These are phyloP conservation scores for Gynochthodes officinalis DNA, from an alignment of 257 asterid species.

Conservation along the genomic window DNA sequence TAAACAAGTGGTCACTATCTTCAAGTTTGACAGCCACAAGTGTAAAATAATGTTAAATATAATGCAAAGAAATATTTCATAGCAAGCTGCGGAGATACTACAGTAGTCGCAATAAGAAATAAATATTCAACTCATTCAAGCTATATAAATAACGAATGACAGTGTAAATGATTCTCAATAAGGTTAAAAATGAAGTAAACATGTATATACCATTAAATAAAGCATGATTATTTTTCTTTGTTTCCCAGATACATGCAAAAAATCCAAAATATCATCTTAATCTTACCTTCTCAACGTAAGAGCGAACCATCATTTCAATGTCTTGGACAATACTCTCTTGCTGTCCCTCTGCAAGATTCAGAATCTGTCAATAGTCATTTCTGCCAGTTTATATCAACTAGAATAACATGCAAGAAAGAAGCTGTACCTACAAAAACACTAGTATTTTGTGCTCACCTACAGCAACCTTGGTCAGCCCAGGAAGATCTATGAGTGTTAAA, in stretches of 20 bases:
- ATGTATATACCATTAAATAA: background rate
- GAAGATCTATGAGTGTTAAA: conserved; percentile 93
- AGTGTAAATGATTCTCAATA: background rate
- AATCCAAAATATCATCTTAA: background rate
- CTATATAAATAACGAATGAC: background rate
- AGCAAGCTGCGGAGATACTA: background rate
- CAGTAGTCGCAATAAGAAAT: background rate
- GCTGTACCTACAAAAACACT: conserved; percentile 15
- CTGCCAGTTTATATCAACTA: conserved; percentile 10
- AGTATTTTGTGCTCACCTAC: conserved; percentile 66
- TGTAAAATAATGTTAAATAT: background rate
- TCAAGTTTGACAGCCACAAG: background rate
- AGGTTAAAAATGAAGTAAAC: background rate
- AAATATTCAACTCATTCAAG: background rate
- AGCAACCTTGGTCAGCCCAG: conserved; percentile 96
- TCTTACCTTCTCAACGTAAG: conserved; percentile 91
- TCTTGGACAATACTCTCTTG: conserved; percentile 84
- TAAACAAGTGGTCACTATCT: background rate
- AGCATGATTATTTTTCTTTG: no score
- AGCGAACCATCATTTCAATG: conserved; percentile 94
- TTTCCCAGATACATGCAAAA: background rate
- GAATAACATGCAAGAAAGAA: background rate
- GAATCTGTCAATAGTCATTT: conserved; percentile 18
- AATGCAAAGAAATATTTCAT: background rate
- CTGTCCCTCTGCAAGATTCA: conserved; percentile 79